phyloP scores from a whole-genome alignment of 805 yeast genomes.

The Wickerhamomyces chambardii region DNA sequence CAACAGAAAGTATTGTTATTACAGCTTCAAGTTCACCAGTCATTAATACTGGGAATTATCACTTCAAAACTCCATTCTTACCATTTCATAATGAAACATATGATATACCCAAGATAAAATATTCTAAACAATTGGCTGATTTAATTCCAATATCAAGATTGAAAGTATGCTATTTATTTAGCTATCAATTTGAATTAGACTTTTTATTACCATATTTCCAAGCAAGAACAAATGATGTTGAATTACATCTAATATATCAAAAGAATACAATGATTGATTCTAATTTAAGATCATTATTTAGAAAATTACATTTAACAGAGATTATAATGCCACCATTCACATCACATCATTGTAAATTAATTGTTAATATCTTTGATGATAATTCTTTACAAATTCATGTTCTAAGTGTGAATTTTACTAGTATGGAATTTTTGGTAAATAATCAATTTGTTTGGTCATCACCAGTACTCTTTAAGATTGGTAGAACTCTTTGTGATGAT shows the following conservation, averaged over 20 bases:
- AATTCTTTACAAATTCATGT: constrained; percentile 40
- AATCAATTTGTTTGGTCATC: constrained; percentile 65
- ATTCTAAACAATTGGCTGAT: constrained; percentile 18
- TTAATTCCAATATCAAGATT: constrained; percentile 25
- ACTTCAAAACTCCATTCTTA: constrained; percentile 8
- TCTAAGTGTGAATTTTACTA: constrained; percentile 51
- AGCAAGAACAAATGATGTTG: constrained; percentile 4
- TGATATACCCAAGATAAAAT: constrained; percentile 7
- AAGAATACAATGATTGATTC: constrained; percentile 18
- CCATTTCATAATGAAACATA: constrained; percentile 12
- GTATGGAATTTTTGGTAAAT: constrained; percentile 42
- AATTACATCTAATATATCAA: constrained; percentile 21
- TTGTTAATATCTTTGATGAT: constrained; percentile 45
- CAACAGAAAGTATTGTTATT: too few species aligned
- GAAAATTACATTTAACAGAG: constrained; percentile 14
- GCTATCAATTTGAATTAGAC: constrained; percentile 35
- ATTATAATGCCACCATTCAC: constrained; percentile 29
- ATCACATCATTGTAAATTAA: constrained; percentile 61
- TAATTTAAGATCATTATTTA: constrained; percentile 1
- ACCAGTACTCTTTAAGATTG: constrained; percentile 25
- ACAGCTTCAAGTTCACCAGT: too few species aligned
- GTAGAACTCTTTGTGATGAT: too few species aligned
- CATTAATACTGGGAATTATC: too few species aligned
- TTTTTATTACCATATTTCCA: constrained; percentile 23
- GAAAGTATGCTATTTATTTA: constrained; percentile 33